phyloP scores from a whole-genome alignment of 192 early-diverging fungal species.

The Piromyces finnis region DNA sequence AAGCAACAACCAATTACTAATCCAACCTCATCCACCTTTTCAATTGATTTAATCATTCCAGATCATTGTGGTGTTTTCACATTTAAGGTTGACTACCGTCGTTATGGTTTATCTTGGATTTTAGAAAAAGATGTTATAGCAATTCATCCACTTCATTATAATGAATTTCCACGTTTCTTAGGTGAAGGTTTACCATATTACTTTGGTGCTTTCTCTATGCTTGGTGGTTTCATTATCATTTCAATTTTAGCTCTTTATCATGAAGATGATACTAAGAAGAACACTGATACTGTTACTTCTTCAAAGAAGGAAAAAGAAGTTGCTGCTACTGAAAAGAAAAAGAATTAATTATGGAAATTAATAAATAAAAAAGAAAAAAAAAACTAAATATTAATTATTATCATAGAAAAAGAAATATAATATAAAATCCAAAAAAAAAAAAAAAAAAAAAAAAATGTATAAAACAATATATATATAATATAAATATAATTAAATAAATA shows the following conservation, averaged over 20 bases:
- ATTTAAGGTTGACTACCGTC: conserved; percentile 83
- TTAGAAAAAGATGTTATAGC: conserved; percentile 54
- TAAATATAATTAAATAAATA: too few species aligned
- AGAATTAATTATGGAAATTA: too few species aligned
- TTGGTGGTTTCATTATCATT: conserved; percentile 36
- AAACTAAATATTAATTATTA: too few species aligned
- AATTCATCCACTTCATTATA: conserved; percentile 66
- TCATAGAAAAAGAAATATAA: too few species aligned
- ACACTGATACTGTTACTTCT: too few species aligned
- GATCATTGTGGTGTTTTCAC: conserved; percentile 97
- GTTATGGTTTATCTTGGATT: conserved; percentile 62
- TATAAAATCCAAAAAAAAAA: too few species aligned
- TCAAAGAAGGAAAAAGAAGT: too few species aligned
- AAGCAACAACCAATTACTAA: conserved; percentile 11
- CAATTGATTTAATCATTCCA: conserved; percentile 48
- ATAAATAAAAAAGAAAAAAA: too few species aligned
- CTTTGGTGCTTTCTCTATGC: conserved; percentile 60
- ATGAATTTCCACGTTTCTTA: conserved; percentile 90
- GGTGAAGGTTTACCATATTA: conserved; percentile 91
- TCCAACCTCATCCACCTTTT: conserved; percentile 13
- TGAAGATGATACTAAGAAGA: neutral
- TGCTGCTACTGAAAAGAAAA: too few species aligned
- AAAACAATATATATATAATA: too few species aligned
- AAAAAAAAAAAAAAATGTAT: too few species aligned
- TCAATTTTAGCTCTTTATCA: neutral